These are phyloP conservation scores for Leishmania mexicana DNA, from an alignment of 208 protist genomes.

Conservation along the genomic window DNA sequence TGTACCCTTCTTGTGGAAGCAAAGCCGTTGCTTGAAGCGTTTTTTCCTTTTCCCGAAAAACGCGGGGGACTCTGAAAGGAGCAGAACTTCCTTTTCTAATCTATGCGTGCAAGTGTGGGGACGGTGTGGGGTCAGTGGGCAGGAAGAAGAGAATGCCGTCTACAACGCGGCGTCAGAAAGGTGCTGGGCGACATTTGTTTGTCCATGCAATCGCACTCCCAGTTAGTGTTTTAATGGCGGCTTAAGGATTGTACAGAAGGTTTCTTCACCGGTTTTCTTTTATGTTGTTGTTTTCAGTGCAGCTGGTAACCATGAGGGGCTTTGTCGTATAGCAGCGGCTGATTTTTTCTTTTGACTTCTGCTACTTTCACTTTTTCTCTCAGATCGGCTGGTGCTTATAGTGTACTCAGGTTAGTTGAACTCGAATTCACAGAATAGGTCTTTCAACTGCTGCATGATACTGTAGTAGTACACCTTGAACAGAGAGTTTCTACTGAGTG, in stretches of 20 bases:
- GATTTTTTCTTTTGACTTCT: not conserved
- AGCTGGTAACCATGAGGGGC: too few relatives aligned
- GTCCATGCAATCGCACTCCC: not conserved
- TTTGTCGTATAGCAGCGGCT: not conserved
- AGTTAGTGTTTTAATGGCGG: not conserved
- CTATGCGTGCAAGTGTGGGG: not conserved
- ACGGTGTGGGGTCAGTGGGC: not conserved
- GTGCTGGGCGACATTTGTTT: not conserved
- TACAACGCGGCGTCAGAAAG: not conserved
- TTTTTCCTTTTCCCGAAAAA: too few relatives aligned
- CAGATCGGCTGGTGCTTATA: too few relatives aligned
- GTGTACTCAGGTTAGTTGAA: not conserved
- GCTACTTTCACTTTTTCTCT: not conserved
- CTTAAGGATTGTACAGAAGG: not conserved
- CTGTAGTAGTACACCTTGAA: not conserved
- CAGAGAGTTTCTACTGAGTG: not conserved
- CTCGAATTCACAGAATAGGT: not conserved
- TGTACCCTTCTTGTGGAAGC: not conserved
- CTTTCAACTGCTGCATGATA: not conserved
- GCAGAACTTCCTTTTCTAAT: not conserved
- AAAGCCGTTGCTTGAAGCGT: too few relatives aligned
- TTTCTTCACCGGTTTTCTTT: not conserved
- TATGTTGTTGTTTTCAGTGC: not conserved
- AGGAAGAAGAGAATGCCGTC: not conserved
- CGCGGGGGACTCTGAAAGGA: too few relatives aligned